These are phyloP conservation scores for Chionographis japonica DNA, from an alignment of 106 monocot genomes.

Conservation along the genomic window DNA sequence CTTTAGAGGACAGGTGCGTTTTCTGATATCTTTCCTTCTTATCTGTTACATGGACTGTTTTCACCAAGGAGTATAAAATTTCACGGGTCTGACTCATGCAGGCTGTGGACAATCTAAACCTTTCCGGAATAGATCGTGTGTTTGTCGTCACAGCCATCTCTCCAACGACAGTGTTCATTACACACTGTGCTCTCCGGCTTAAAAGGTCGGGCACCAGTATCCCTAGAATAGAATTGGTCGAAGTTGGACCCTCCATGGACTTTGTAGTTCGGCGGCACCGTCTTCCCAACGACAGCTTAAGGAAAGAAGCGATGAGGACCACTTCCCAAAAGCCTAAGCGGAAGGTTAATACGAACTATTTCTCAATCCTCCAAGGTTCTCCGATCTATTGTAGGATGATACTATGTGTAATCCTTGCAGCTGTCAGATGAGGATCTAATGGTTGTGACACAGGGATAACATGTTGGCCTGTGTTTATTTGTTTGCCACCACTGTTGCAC, in stretches of 20 bases:
- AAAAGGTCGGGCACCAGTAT: constrained; percentile 76
- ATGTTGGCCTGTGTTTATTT: too few relatives aligned
- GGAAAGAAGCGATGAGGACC: constrained; percentile 86
- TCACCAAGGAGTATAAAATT: neutral
- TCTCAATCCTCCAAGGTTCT: neutral
- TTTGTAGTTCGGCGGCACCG: constrained; percentile 76
- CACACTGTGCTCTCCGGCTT: constrained; percentile 77
- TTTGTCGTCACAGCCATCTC: constrained; percentile 77
- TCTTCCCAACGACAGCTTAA: constrained; percentile 62
- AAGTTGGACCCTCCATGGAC: constrained; percentile 98
- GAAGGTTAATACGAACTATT: constrained; percentile 17
- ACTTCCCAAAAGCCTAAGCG: constrained; percentile 48
- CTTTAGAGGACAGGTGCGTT: constrained; percentile 83
- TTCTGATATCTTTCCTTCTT: neutral
- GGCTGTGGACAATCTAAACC: constrained; percentile 92
- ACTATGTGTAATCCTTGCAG: too few relatives aligned
- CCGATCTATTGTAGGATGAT: too few relatives aligned
- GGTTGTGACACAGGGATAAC: too few relatives aligned
- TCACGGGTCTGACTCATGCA: constrained; percentile 15
- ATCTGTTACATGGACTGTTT: neutral
- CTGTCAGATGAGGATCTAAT: too few relatives aligned
- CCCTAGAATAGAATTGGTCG: constrained; percentile 84
- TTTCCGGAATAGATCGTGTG: constrained; percentile 76
- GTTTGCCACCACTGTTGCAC: too few relatives aligned
- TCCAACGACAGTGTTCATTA: constrained; percentile 55